Evolutionary conservation across 2,329 filamentous ascomycete genomes (phyloP), one percentile per base, ranked within the genome.

Genomic region (Ophiocordyceps australis): DNA sequence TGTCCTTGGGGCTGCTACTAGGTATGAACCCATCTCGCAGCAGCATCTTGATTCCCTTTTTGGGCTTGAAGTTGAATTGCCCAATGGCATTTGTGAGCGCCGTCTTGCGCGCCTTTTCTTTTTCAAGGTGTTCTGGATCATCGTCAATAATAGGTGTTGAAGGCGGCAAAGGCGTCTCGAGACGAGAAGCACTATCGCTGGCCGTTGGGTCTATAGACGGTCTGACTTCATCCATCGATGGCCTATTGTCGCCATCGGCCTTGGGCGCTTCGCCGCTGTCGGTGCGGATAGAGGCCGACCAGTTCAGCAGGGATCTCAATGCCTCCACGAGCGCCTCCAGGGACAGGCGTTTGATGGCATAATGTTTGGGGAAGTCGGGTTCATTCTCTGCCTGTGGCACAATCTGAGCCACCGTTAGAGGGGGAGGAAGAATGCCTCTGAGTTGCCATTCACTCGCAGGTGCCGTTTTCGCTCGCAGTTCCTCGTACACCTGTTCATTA

Each of bases 41-140:
- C 12, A 98, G 54, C 11, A 77, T 54, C 45, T 93, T 93, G 43
- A 98, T 69, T 5, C 89, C 91, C 31, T 78, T 72, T 50, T 98
- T 98, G 0, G 91, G 83, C 48, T 98, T 98, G 59, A 86, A 94
- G 47, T 98, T 98, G 62, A 98, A 98, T 33, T 82, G 77, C 25
- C 75, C 72, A 28, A 94, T 77, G 3, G 79, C 86, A 39, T 92
- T 89, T 27, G 74, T 79, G 32, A 95, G 55, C 0, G 89, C 89
- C 6, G 82, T 95, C 54, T 98, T 98, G 33, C 77, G 69, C 32
- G 85, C 80, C 53, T 95, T 95, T 29, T 85, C 82, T 48, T 78
- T 91, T 42, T 95, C 89, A n/a, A 98, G 59, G 40, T 94, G 77
- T 33, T 74, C 82, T 0, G 86, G 86, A 41, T 98, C 89, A 42